Conservation (phyloP, 768 basidiomycete species). For the Rhizopogon salebrosus region DNA sequence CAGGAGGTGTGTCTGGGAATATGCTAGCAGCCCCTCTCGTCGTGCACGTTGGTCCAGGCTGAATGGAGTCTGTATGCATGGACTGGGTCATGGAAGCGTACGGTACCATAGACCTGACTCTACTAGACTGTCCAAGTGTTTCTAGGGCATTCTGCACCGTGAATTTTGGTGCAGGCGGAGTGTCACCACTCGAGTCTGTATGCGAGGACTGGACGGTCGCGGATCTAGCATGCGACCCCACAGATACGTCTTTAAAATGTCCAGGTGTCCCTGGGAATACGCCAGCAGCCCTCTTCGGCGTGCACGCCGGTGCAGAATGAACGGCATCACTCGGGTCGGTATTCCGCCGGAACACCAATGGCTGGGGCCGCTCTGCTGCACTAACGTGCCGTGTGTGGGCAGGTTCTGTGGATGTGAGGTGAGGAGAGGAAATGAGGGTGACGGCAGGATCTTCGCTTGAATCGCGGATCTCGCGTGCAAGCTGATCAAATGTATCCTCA, state of each 20-base stretch:
- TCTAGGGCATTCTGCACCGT: no score
- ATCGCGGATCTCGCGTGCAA: slow-evolving; percentile 17
- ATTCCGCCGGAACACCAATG: slow-evolving; percentile 7
- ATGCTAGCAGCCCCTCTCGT: slow-evolving; percentile 5
- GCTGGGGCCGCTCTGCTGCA: slow-evolving; percentile 17
- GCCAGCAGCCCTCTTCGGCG: slow-evolving; percentile 6
- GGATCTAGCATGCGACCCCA: slow-evolving; percentile 5
- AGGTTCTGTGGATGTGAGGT: slow-evolving; percentile 2
- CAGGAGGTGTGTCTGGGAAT: slow-evolving; percentile 17
- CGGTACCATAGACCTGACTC: no score
- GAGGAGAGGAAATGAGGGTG: neutral
- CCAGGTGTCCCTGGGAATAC: slow-evolving; percentile 13
- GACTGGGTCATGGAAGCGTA: no score
- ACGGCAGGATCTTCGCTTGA: slow-evolving; percentile 9
- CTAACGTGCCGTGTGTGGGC: slow-evolving; percentile 7
- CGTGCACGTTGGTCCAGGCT: neutral
- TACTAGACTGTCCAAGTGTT: no score
- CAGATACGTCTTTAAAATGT: slow-evolving; percentile 11
- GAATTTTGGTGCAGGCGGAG: no score
- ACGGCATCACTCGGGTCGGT: neutral
- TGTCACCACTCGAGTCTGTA: no score
- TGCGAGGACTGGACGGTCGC: no score
- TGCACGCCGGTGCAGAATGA: neutral
- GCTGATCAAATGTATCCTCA: slow-evolving; percentile 11
- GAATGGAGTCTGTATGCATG: no score